Evolutionary conservation across 2,329 filamentous ascomycete genomes (phyloP).

Genomic region (Ceratocystis smalleyi): DNA sequence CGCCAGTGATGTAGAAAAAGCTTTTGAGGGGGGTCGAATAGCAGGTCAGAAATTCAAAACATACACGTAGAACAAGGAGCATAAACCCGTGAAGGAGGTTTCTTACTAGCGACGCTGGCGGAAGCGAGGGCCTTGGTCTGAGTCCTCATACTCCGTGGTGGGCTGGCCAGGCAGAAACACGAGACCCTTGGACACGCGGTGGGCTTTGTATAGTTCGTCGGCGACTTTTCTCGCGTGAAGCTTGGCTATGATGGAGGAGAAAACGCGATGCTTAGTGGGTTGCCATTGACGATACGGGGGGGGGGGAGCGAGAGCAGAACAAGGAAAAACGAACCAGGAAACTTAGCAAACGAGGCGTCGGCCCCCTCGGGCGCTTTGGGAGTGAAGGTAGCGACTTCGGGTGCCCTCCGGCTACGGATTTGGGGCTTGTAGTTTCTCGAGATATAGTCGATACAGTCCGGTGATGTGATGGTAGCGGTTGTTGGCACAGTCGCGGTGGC

Average conservation of each 20-base stretch:
- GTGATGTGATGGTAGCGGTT: background rate
- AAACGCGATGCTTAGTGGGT: background rate
- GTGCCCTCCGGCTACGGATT: background rate
- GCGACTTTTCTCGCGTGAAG: slow-evolving; percentile 42
- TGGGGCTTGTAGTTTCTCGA: background rate
- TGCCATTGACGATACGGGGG: background rate
- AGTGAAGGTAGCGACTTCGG: background rate
- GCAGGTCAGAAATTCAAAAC: slow-evolving; percentile 11
- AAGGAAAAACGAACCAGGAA: slow-evolving; percentile 8
- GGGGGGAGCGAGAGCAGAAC: background rate
- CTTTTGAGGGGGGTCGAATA: slow-evolving; percentile 23
- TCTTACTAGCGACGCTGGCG: slow-evolving; percentile 44
- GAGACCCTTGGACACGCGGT: slow-evolving; percentile 32
- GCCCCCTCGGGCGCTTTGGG: background rate
- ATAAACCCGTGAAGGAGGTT: background rate
- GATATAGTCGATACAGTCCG: background rate
- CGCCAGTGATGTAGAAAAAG: slow-evolving; percentile 44
- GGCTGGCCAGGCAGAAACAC: slow-evolving; percentile 41
- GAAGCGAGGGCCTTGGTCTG: slow-evolving; percentile 40
- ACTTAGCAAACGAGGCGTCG: slow-evolving; percentile 1
- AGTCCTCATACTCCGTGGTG: slow-evolving; percentile 39
- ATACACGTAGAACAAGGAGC: background rate
- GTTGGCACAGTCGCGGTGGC: background rate
- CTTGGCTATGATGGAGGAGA: slow-evolving; percentile 30
- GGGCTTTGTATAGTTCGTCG: slow-evolving; percentile 27